Percentiles rank a stretch among this genome's conserved stretches.
Evolutionary conservation across 345 rosid species (phyloP).

Genomic region (Viola odorata): DNA sequence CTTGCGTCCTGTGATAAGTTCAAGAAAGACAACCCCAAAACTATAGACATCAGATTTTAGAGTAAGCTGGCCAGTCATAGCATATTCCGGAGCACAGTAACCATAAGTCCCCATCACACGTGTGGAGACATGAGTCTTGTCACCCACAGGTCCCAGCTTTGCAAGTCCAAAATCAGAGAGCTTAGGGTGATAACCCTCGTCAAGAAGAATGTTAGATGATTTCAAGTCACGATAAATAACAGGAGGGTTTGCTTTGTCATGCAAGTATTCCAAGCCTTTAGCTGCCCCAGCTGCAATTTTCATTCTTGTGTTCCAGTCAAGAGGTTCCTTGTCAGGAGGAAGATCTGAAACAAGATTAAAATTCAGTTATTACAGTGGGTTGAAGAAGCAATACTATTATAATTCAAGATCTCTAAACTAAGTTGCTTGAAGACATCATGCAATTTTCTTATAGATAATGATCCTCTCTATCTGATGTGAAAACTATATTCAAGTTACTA

Average conservation of each 20-base stretch:
- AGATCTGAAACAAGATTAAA: slow-evolving; percentile 48
- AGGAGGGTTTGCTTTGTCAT: slow-evolving; percentile 94
- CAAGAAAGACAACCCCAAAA: slow-evolving; percentile 96
- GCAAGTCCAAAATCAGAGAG: slow-evolving; percentile 96
- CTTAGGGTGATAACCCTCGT: slow-evolving; percentile 86
- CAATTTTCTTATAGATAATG: no score
- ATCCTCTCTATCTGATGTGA: no score
- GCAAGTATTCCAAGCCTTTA: slow-evolving; percentile 91
- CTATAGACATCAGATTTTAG: slow-evolving; percentile 93
- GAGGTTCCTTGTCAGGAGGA: slow-evolving; percentile 69
- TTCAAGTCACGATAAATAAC: slow-evolving; percentile 93
- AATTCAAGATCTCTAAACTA: slow-evolving; percentile 9
- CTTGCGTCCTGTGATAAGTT: slow-evolving; percentile 93
- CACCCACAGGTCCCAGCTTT: slow-evolving; percentile 96
- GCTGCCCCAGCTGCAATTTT: slow-evolving; percentile 99
- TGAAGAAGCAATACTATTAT: background rate
- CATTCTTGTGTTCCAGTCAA: slow-evolving; percentile 98
- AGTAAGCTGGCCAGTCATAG: slow-evolving; percentile 98
- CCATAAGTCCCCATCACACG: slow-evolving; percentile 99
- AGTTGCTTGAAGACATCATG: background rate
- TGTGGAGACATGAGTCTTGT: slow-evolving; percentile 95
- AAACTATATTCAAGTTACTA: no score
- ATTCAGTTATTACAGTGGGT: slow-evolving; percentile 4
- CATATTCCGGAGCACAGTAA: slow-evolving; percentile 98
- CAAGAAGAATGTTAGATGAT: slow-evolving; percentile 92